Percentiles rank a stretch among this genome's conserved stretches.
phyloP scores from a whole-genome alignment of 192 early-diverging fungal species.

The Coemansia sp. region DNA sequence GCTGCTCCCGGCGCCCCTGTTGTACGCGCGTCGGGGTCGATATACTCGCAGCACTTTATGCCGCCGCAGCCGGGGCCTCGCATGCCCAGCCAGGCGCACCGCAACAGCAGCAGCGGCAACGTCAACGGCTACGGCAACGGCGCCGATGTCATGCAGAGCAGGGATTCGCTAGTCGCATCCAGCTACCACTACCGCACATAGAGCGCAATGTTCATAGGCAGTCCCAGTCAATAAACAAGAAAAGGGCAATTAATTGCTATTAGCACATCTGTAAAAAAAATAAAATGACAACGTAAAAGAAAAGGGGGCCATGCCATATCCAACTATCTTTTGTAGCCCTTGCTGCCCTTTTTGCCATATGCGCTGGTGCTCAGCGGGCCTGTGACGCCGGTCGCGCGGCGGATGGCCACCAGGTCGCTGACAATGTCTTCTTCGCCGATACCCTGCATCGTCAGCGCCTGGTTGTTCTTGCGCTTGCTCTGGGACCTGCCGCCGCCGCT shows the following conservation, averaged over 20 bases:
- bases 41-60: slow-evolving; percentile 22
- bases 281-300: not conserved
- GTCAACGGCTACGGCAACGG: slow-evolving; percentile 10
- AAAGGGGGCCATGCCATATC: too few species aligned
- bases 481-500: slow-evolving; percentile 3
- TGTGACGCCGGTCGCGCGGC: slow-evolving; percentile 45
- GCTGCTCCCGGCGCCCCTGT: slow-evolving; percentile 4
- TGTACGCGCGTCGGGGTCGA: slow-evolving; percentile 10
- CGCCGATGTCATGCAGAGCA: slow-evolving; percentile 9
- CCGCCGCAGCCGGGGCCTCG: not conserved
- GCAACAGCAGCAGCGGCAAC: not conserved
- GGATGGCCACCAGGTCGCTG: slow-evolving; percentile 38
- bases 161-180: slow-evolving; percentile 15
- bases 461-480: slow-evolving; percentile 49
- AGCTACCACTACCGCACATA: not conserved
- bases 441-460: slow-evolving; percentile 29
- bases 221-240: too few species aligned
- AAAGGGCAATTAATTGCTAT: too few species aligned
- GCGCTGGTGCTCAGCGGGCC: slow-evolving; percentile 25
- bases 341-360: slow-evolving; percentile 43
- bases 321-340: slow-evolving; percentile 27
- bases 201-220: too few species aligned
- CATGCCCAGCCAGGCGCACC: slow-evolving; percentile 10
- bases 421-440: slow-evolving; percentile 47
- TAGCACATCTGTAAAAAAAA: too few species aligned